These are phyloP conservation scores for Graphium sp. DNA, from an alignment of 2,329 filamentous ascomycete species.

Conservation along the genomic window DNA sequence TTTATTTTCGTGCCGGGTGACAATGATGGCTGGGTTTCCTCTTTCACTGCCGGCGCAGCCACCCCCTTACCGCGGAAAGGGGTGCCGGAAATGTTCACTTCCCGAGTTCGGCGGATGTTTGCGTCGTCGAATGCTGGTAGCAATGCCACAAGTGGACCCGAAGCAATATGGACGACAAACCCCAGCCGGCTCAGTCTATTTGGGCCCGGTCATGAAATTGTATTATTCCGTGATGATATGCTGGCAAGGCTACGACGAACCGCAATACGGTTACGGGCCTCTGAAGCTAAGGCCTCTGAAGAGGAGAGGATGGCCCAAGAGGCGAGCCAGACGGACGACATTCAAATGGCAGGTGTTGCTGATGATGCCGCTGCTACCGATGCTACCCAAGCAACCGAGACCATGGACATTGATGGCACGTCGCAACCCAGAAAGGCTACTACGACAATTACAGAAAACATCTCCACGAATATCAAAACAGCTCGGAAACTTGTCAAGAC, in stretches of 20 bases:
- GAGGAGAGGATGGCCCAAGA: slow-evolving; percentile 12
- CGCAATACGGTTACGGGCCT: slow-evolving; percentile 50
- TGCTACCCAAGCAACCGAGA: slow-evolving; percentile 10
- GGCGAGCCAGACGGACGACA: slow-evolving; percentile 11
- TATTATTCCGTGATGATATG: slow-evolving; percentile 77
- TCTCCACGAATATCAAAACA: slow-evolving; percentile 34
- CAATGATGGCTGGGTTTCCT: slow-evolving; percentile 91
- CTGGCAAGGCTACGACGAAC: slow-evolving; percentile 62
- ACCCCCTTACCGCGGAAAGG: slow-evolving; percentile 51
- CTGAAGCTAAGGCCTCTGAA: slow-evolving; percentile 16
- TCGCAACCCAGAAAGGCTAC: slow-evolving; percentile 7
- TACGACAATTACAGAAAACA: slow-evolving; percentile 5
- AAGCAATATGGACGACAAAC: slow-evolving; percentile 79
- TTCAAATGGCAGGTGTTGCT: slow-evolving; percentile 24
- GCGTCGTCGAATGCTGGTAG: slow-evolving; percentile 53
- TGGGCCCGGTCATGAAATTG: slow-evolving; percentile 73
- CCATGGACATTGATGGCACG: slow-evolving; percentile 22
- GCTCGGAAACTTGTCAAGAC: slow-evolving; percentile 78
- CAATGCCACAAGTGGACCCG: slow-evolving; percentile 36
- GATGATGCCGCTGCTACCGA: slow-evolving; percentile 6
- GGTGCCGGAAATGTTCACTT: slow-evolving; percentile 83
- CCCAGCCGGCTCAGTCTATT: slow-evolving; percentile 72
- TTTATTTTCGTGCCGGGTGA: slow-evolving; percentile 93
- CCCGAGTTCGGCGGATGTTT: slow-evolving; percentile 66
- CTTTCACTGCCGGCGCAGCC: slow-evolving; percentile 62